Base-by-base conservation (phyloP, 352 stramenopile genomes). In the Plasmopara halstedii region DNA sequence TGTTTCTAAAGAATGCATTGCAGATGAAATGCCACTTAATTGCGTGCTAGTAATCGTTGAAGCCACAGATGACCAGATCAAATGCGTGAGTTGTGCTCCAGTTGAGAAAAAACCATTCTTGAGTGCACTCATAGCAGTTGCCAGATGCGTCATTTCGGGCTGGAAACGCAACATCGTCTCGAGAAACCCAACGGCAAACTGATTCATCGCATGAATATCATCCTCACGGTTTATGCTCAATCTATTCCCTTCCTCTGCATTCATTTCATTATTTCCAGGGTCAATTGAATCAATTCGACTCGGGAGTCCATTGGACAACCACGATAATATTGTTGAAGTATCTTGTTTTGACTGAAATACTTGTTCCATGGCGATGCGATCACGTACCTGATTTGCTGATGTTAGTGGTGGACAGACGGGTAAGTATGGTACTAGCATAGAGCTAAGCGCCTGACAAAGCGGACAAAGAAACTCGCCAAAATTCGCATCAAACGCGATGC, bases 401-500 rank as follows among this genome's bases (percentile, higher is more conserved):
- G 75, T 85, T 21, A 86, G 50, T 6, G 69, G 60, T n/a, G 55
- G 49, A 46, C 64, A 82, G 33, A 84, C 61, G 0, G 73, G 62
- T 4, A 95, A 46, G 42, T 86, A 83, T 9, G 86, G 86, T 22
- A 97, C 67, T 2, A 96, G 63, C 61, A 93, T 88, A n/a, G 90
- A 96, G 52, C 83, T 94, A 13, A 97, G 67, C 11, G 72, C 69
- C 51, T 97, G 92, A 45, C 88, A 97, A 13, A 97, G 56, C 4
- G 88, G 88, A 36, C 88, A 97, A 11, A 96, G 62, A 42, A 95
- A 96, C 57, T 97, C 86, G 10, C 79, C 74, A 36, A 80, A 78
- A 31, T 86, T 54, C 0, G 89, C 74, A 42, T 96, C 82, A 21
- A 95, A 91, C 11, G 83, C 82, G 14, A 94, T 85, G 35, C 85